Conservation (phyloP, 495 filamentous ascomycete species). For the Tirmania nivea region DNA sequence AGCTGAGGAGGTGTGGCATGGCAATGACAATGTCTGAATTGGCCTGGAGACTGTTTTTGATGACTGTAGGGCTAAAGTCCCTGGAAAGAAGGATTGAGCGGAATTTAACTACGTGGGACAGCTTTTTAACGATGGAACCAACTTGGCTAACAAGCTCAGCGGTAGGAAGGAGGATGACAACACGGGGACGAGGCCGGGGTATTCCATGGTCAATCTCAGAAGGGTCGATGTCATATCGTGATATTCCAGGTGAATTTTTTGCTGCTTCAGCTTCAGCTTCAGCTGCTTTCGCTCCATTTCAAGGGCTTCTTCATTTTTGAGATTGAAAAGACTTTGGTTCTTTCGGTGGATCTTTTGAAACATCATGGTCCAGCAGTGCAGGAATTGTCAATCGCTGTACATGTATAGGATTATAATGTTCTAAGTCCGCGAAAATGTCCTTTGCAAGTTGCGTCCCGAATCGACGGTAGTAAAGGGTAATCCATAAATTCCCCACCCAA, state of each 20-base stretch:
- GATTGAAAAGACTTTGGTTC: conserved; percentile 37
- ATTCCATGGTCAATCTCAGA: conserved; percentile 32
- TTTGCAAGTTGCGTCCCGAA: conserved; percentile 30
- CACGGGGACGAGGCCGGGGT: conserved; percentile 26
- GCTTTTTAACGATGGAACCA: conserved; percentile 47
- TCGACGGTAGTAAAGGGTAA: too few relatives aligned
- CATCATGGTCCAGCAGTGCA: conserved; percentile 34
- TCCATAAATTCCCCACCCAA: too few relatives aligned
- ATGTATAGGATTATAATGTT: conserved; percentile 56
- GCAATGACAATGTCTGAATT: conserved; percentile 57
- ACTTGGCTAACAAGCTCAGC: conserved; percentile 86
- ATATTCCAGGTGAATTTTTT: conserved; percentile 29
- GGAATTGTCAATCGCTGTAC: conserved; percentile 80
- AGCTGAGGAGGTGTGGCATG: conserved; percentile 71
- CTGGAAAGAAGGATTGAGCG: conserved; percentile 62
- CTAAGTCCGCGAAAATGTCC: conserved; percentile 49
- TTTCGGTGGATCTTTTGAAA: conserved; percentile 6
- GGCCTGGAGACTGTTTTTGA: conserved; percentile 64
- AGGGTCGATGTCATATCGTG: conserved; percentile 35
- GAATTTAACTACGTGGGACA: conserved; percentile 68
- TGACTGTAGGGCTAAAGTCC: conserved; percentile 48
- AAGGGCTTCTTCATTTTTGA: conserved; percentile 51
- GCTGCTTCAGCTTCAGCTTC: conserved; percentile 26
- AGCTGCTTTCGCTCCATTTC: conserved; percentile 30
- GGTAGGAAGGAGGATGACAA: conserved; percentile 78